phyloP scores from a whole-genome alignment of 2,329 filamentous ascomycete genomes.

The Ciborinia camelliae region DNA sequence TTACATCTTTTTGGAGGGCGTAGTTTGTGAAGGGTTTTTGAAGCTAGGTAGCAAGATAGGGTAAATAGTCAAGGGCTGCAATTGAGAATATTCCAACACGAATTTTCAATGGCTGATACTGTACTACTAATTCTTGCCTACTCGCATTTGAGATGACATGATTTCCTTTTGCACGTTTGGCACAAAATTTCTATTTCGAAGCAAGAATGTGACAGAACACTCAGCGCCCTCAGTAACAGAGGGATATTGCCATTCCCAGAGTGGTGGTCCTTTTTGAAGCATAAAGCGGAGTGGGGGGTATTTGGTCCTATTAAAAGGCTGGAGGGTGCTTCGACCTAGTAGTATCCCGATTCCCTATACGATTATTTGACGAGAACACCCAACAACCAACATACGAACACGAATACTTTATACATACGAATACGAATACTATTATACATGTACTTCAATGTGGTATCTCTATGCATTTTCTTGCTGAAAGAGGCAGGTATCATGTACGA shows the following conservation, averaged over 20 bases:
- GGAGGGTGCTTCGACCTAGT: too few relatives aligned
- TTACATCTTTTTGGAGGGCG: background rate
- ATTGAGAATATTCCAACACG: background rate
- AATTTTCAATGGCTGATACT: background rate
- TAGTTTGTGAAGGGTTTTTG: slow-evolving; percentile 10
- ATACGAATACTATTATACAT: background rate
- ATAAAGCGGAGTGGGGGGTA: background rate
- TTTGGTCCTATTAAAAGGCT: too few relatives aligned
- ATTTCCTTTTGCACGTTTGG: too few relatives aligned
- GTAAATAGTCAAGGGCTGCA: slow-evolving; percentile 3
- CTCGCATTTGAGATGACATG: background rate
- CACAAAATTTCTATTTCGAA: too few relatives aligned
- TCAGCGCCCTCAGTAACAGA: too few relatives aligned
- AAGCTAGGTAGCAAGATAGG: slow-evolving; percentile 1
- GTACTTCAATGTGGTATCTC: background rate
- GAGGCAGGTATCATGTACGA: background rate
- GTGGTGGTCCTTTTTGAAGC: too few relatives aligned
- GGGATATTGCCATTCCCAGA: too few relatives aligned
- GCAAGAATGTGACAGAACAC: too few relatives aligned
- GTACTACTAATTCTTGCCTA: background rate
- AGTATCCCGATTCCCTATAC: too few relatives aligned
- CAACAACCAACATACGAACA: background rate
- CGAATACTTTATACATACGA: background rate
- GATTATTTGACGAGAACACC: background rate
- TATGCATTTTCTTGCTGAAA: background rate